Percentiles rank a stretch among this genome's conserved stretches.
These are phyloP conservation scores for Penicillium sp. DNA, from an alignment of 2,329 filamentous ascomycete species.

Conservation along the genomic window DNA sequence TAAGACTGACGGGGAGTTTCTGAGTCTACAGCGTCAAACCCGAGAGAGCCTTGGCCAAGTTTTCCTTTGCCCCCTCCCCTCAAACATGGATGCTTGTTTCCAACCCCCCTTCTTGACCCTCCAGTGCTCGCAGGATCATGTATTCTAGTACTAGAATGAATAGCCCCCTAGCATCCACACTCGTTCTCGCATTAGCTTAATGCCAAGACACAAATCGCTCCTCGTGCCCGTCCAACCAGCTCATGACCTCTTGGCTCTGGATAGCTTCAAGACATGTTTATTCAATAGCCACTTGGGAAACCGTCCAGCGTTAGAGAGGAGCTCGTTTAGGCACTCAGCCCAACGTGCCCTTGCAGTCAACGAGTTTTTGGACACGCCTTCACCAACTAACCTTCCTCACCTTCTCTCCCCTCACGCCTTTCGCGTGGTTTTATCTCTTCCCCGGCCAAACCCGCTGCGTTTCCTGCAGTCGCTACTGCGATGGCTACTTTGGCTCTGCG, in stretches of 20 bases:
- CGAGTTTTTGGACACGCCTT: not conserved
- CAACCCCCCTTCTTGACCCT: not conserved
- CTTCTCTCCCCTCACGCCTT: not conserved
- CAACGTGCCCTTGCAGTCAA: not conserved
- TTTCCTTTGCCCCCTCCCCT: not conserved
- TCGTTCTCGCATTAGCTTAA: not conserved
- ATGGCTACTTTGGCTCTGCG: not conserved
- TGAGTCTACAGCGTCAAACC: not conserved
- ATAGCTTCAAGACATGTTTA: not conserved
- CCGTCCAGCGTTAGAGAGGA: not conserved
- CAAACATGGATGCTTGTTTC: not conserved
- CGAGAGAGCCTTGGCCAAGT: not conserved
- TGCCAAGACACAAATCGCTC: not conserved
- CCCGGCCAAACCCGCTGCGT: not conserved
- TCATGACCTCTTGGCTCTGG: not conserved
- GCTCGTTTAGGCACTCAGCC: not conserved
- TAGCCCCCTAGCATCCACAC: not conserved
- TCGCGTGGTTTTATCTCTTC: not conserved
- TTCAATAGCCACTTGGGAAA: not conserved
- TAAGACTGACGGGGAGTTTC: not conserved
- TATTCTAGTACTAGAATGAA: not conserved
- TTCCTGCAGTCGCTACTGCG: not conserved
- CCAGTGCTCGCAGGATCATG: not conserved
- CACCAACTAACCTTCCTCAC: not conserved
- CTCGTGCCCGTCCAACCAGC: not conserved